Base-by-base conservation (phyloP, 1,284 basidiomycete species). In the Puccinia sorghi region DNA sequence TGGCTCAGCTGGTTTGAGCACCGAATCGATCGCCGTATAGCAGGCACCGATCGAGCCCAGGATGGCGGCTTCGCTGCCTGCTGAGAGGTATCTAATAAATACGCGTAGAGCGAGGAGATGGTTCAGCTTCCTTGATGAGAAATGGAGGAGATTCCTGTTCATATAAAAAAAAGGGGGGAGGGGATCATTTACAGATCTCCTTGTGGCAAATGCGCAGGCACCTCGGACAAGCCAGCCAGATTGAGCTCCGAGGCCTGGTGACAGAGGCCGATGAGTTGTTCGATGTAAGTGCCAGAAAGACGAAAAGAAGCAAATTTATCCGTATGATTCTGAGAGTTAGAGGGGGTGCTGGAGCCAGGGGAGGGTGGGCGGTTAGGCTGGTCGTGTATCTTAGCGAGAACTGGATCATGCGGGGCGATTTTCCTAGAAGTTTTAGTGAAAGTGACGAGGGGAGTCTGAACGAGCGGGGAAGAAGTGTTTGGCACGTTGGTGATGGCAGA, bases 121-220 rank as follows among this genome's bases (percentile, higher is more conserved):
- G 48, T 12, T n/a, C 15, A 50, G 43, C 54, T 59, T 5, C 32
- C 11, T 11, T 13, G 5, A 59, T 59, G 22, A 25, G 54, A 25
- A 22, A 11, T 27, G 27, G 56, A 32, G 32, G 32, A 32, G 32
- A 1, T 32, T 32, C 32, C 32, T 32, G 32, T 32, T 32, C 32
- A 32, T 32, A 32, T 32, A 32, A 46, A 1, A 6, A 13, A 41
- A 20, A 52, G 15, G 20, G 50, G n/a, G 39, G 32, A 61, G 15
- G 37, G 59, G 13, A 17, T 4, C 37, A 59, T 59, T 63, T 25
- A 74, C 72, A 74, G 57, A 39, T 74, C 72, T 27, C 72, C 72
- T 63, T 69, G 71, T 8, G 71, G 66, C 48, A 70, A 41, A 57
- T 70, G 75, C n/a, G 61, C 43, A 15, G 66, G 67, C 9, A 79